These are phyloP conservation scores for Trichoderma guizhouense DNA, from an alignment of 2,329 filamentous ascomycete species.

Conservation along the genomic window DNA sequence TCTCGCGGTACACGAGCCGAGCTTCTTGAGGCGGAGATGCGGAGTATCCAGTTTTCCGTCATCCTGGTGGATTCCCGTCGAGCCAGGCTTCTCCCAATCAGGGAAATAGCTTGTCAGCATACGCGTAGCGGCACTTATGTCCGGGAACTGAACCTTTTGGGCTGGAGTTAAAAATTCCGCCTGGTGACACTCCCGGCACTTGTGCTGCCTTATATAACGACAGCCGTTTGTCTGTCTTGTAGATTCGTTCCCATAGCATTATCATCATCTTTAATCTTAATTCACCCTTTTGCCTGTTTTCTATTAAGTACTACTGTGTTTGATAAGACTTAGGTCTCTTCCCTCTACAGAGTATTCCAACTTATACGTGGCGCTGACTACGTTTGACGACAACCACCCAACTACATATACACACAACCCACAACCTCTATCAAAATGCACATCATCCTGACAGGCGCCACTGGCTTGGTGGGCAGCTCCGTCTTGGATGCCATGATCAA, in stretches of 20 bases:
- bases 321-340: not conserved
- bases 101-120: constrained; percentile 9
- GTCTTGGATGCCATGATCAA: constrained; percentile 61
- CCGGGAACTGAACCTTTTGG: not conserved
- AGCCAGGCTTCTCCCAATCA: not conserved
- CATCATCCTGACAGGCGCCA: constrained; percentile 66
- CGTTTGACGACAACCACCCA: not conserved
- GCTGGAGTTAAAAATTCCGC: not conserved
- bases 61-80: not conserved
- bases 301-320: not conserved
- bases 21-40: not conserved
- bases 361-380: not conserved
- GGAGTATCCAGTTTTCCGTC: constrained; percentile 4
- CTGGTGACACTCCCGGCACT: not conserved
- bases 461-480: constrained; percentile 60
- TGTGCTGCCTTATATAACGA: not conserved
- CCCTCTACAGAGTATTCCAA: not conserved
- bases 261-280: not conserved
- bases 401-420: not conserved
- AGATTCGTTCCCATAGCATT: not conserved
- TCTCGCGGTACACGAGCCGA: not conserved
- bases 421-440: constrained; percentile 43
- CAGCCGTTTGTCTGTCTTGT: not conserved
- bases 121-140: not conserved
- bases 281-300: not conserved